Conservation (phyloP, 805 yeast species). For the Kluyveromyces nonfermentans region DNA sequence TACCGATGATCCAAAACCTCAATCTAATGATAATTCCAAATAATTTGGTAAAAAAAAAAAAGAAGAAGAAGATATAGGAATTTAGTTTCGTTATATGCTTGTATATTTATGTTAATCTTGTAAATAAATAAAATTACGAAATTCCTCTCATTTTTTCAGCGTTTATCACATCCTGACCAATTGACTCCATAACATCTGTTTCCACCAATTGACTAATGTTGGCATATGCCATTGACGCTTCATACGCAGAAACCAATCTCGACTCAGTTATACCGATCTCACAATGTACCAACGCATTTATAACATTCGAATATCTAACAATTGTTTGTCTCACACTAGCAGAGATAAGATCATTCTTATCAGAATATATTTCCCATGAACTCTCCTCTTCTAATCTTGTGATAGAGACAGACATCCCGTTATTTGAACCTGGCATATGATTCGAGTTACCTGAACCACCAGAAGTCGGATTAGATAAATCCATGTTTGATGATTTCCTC, state of each 20-base stretch:
- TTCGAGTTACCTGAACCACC: slow-evolving; percentile 17
- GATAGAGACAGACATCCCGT: slow-evolving; percentile 45
- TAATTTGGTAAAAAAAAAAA: too few relatives aligned
- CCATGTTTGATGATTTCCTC: slow-evolving; percentile 47
- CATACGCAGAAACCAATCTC: slow-evolving; percentile 74
- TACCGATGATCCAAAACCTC: slow-evolving; percentile 5
- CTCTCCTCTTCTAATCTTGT: slow-evolving; percentile 88
- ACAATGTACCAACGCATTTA: slow-evolving; percentile 70
- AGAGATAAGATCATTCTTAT: slow-evolving; percentile 68
- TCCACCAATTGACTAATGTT: slow-evolving; percentile 63
- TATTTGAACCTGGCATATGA: slow-evolving; percentile 30
- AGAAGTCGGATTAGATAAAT: slow-evolving; percentile 24
- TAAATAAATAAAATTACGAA: slow-evolving; percentile 5
- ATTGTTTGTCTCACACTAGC: slow-evolving; percentile 58
- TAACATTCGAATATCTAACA: slow-evolving; percentile 75
- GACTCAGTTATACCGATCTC: slow-evolving; percentile 83
- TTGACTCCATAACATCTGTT: slow-evolving; percentile 58
- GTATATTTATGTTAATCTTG: not conserved
- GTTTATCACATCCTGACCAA: slow-evolving; percentile 65
- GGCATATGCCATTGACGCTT: slow-evolving; percentile 73
- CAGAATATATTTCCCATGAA: slow-evolving; percentile 91
- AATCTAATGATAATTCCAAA: not conserved
- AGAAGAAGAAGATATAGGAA: not conserved
- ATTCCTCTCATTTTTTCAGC: slow-evolving; percentile 69
- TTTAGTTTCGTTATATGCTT: not conserved